A percentile compares a stretch with the other conserved stretches of the same genome.
Evolutionary conservation across 2,329 filamentous ascomycete species (phyloP).

Genomic region (Immersiporthe knoxdaviesiana): DNA sequence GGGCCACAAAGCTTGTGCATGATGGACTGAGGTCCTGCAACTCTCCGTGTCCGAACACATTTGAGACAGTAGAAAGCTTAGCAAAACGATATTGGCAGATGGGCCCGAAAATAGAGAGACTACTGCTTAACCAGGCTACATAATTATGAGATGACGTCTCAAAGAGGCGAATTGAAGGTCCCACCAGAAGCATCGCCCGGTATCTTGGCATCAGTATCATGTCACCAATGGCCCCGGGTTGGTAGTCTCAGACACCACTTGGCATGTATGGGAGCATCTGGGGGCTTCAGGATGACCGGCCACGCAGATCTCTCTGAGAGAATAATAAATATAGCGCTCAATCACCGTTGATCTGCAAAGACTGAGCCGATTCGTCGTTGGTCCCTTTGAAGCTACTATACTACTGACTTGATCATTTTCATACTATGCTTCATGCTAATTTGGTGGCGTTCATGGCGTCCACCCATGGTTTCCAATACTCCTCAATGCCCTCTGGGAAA

Average conservation of each 20-base stretch:
- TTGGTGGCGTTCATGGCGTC: slow-evolving; percentile 42
- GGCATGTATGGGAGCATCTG: slow-evolving; percentile 15
- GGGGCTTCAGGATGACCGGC: neutral
- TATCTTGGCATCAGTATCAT: slow-evolving; percentile 27
- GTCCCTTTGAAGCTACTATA: neutral
- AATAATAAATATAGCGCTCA: neutral
- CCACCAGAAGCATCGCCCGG: slow-evolving; percentile 14
- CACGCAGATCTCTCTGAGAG: neutral
- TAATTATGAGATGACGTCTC: slow-evolving; percentile 15
- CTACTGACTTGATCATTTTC: neutral
- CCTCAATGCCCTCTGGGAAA: slow-evolving; percentile 48
- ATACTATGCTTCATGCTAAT: slow-evolving; percentile 5
- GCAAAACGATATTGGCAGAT: neutral
- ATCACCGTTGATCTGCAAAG: neutral
- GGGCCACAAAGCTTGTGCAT: neutral
- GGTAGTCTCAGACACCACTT: slow-evolving; percentile 18
- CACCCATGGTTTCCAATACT: slow-evolving; percentile 56
- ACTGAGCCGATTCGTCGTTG: neutral
- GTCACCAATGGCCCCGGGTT: neutral
- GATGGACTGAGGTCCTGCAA: slow-evolving; percentile 19
- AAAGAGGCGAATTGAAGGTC: neutral
- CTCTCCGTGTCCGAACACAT: slow-evolving; percentile 11
- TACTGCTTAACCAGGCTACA: neutral
- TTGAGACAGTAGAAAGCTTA: slow-evolving; percentile 21
- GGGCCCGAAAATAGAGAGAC: neutral